These are phyloP conservation scores for Nitzschia palea DNA, from an alignment of 108 stramenopile genomes.

Conservation along the genomic window DNA sequence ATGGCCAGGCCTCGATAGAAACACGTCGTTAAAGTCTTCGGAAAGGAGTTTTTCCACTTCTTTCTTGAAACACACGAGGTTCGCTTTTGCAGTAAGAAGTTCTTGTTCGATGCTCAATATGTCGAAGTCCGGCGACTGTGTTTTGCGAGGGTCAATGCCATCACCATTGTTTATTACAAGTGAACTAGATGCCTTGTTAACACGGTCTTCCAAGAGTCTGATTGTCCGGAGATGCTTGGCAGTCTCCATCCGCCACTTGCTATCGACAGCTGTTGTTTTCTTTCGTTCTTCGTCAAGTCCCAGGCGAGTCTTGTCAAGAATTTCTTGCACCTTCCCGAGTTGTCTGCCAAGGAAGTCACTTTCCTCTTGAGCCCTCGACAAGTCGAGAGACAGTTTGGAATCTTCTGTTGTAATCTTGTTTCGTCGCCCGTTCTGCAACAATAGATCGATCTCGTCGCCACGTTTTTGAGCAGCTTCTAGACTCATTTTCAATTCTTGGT, in stretches of 20 bases:
- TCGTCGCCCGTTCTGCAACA: neutral
- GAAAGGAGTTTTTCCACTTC: constrained; percentile 6
- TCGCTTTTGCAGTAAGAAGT: constrained; percentile 1
- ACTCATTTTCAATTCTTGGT: neutral
- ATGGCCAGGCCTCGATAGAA: neutral
- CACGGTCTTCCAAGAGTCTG: neutral
- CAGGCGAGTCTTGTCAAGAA: constrained; percentile 14
- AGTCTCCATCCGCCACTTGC: neutral
- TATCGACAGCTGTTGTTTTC: constrained; percentile 1
- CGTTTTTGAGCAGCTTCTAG: neutral
- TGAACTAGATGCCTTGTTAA: neutral
- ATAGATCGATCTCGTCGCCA: neutral
- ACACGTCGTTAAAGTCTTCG: neutral
- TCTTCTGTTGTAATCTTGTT: neutral
- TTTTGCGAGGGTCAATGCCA: neutral
- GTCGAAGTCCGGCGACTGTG: neutral
- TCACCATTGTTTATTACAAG: neutral
- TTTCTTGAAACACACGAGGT: constrained; percentile 4
- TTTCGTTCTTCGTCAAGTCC: constrained; percentile 14
- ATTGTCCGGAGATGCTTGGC: neutral
- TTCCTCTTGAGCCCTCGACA: constrained; percentile 17
- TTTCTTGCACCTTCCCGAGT: constrained; percentile 27
- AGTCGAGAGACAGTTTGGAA: neutral
- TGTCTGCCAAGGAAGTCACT: constrained; percentile 29
- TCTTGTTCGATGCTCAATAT: constrained; percentile 7